Base-by-base conservation (phyloP, 495 filamentous ascomycete species). In the Acidomyces sp. region DNA sequence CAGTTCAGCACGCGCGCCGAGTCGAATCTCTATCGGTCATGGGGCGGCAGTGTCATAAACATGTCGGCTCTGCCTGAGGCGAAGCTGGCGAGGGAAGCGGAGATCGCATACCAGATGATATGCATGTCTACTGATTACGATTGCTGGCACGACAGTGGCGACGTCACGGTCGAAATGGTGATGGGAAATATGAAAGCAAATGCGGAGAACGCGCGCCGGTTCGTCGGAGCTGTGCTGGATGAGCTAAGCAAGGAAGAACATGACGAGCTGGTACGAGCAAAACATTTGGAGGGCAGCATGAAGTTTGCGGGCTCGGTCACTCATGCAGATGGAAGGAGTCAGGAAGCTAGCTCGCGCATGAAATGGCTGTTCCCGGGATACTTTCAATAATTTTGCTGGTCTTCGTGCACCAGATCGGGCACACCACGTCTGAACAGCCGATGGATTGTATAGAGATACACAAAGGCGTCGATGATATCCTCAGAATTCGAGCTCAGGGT, bases 61-160 rank as follows among this genome's bases (percentile, higher is more conserved):
- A 99, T 99, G 90, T 87, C 81, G 37, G 76, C 80, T 17, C 70
- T 96, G n/a, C 90, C 90, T 18, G 90, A 99, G 66, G 80, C 88
- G 23, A 96, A 96, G 67, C 75, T 99, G 10, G 90, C 90, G 20
- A 72, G 82, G 23, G 90, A 99, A 67, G 92, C 92, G 3, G 92
- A 99, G 66, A 79, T 99, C 48, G 81, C 80, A 12, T 95, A 94
- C 56, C 84, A 88, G 65, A 88, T 95, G 74, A 88, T 99, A 51
- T 95, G 88, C 69, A 99, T 99, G 92, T 78, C 81, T 20, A 99
- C 90, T 17, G 90, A 99, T 63, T 99, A 99, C 54, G 92, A 99
- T 62, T 93, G 87, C 72, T 96, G 90, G 90, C 81, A 82, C 56
- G 29, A 37, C 6, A 61, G 62, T 39, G 75, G 73, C 41, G 63